Evolutionary conservation across 306 rosid genomes (phyloP), one percentile per base, ranked within the genome.

Genomic region (Cucurbita pepo): DNA sequence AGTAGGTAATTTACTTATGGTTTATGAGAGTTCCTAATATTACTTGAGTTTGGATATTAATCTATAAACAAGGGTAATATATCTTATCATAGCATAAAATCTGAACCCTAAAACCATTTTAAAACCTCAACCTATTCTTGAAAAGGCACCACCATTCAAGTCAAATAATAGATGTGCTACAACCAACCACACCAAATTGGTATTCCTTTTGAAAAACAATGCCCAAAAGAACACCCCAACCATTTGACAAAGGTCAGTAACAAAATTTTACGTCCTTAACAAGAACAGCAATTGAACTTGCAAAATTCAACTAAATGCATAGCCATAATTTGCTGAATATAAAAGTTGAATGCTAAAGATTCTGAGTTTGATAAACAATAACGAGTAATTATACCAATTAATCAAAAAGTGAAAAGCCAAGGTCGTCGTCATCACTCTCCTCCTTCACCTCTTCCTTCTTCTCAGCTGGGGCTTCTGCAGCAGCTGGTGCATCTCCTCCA

Each of bases 321-420:
- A 69, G 43, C 30, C 57, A 30, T 50, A 69, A 69, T 69, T 48
- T 47, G 14, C 73, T 8, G 11, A 47, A 45, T 8, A 66, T 11
- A 66, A 67, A 47, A 67, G 22, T 8, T 21, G 5, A 67, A 21
- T 14, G 13, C 55, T 66, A 67, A 30, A 66, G 50, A 50, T 16
- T 48, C 10, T 48, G 15, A 30, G 36, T 18, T 69, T 50, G 30
- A 30, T 25, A 50, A 48, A 69, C 58, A 30, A 50, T 48, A 14
- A 5, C 72, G 1, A 45, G 47, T 10, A 2, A 40, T 1, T 54
- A 58, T 41, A 58, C 53, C 38, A 58, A 60, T 84, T 92, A 90
- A 85, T 92, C 98, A 74, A 92, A 92, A 60, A 93, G 96, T 25
- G 96, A 87, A 50, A 93, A 67, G 56, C 98, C 96, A 87, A 93